Percentiles rank a stretch among this genome's conserved stretches.
These are phyloP conservation scores for Emiliania huxleyi DNA, from an alignment of 78 protist species.

Conservation along the genomic window DNA sequence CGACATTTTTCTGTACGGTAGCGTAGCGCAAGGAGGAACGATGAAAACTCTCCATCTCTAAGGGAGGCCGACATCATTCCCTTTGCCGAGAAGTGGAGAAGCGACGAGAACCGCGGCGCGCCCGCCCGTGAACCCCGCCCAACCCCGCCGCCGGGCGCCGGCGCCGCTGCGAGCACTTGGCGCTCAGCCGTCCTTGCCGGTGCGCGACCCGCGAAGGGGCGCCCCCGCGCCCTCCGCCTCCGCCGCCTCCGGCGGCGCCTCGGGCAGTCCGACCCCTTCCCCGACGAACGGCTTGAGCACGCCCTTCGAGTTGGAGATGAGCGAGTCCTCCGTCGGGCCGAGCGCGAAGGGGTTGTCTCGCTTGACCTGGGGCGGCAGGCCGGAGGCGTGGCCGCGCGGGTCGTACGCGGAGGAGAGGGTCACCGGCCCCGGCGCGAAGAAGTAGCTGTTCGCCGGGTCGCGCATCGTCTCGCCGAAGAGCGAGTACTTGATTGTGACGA, in stretches of 20 bases:
- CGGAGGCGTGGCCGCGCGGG: neutral
- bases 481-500: neutral
- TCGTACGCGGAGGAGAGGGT: neutral
- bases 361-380: neutral
- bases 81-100: no score
- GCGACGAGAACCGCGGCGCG: no score
- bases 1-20: no score
- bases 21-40: no score
- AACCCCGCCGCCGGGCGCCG: no score
- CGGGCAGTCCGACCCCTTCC: neutral
- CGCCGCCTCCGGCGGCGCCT: neutral
- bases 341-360: neutral
- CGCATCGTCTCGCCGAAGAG: slow-evolving; percentile 15
- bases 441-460: neutral
- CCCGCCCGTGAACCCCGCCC: no score
- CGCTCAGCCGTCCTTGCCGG: neutral
- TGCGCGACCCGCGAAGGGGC: neutral
- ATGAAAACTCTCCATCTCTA: no score
- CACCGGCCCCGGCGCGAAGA: neutral
- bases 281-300: neutral
- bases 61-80: no score
- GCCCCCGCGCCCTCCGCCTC: no score
- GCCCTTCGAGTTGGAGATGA: neutral
- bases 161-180: no score
- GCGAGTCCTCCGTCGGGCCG: neutral